Percentiles rank a stretch among this genome's conserved stretches.
Conservation (phyloP, 2,329 filamentous ascomycete genomes). For the Curvularia verruculosa region DNA sequence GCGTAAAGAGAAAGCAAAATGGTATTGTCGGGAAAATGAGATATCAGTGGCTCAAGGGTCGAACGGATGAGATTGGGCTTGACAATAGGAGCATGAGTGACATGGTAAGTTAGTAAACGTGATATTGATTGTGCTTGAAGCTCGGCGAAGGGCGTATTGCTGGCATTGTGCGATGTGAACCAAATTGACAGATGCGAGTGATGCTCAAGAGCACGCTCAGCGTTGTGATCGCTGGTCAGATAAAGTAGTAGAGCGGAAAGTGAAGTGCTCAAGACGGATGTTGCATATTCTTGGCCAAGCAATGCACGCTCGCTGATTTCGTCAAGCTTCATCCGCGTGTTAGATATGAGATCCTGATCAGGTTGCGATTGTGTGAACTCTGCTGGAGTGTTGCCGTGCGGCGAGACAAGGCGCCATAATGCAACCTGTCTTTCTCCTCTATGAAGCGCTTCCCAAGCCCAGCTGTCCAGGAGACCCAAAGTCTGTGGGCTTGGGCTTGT, state of each 20-base stretch:
- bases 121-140: conserved; percentile 71
- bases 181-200: conserved; percentile 40
- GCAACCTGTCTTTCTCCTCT: conserved; percentile 44
- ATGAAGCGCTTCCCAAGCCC: conserved; percentile 70
- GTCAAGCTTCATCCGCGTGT: conserved; percentile 21
- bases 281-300: conserved; percentile 49
- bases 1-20: conserved; percentile 74
- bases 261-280: conserved; percentile 64
- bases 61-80: conserved; percentile 69
- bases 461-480: conserved; percentile 61
- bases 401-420: conserved; percentile 43
- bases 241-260: conserved; percentile 72
- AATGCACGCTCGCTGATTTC: conserved; percentile 60
- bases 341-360: conserved; percentile 18
- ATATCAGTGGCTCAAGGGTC: conserved; percentile 66
- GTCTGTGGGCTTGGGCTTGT: conserved; percentile 59
- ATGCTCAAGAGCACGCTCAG: conserved; percentile 47
- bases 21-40: conserved; percentile 74
- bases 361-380: conserved; percentile 10
- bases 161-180: conserved; percentile 32
- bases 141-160: conserved; percentile 58
- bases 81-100: conserved; percentile 67
- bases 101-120: conserved; percentile 70
- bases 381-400: conserved; percentile 23
- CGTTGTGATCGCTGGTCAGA: conserved; percentile 54